Base-by-base conservation (phyloP, 148 eudicot species). In the Cornus controversa region DNA sequence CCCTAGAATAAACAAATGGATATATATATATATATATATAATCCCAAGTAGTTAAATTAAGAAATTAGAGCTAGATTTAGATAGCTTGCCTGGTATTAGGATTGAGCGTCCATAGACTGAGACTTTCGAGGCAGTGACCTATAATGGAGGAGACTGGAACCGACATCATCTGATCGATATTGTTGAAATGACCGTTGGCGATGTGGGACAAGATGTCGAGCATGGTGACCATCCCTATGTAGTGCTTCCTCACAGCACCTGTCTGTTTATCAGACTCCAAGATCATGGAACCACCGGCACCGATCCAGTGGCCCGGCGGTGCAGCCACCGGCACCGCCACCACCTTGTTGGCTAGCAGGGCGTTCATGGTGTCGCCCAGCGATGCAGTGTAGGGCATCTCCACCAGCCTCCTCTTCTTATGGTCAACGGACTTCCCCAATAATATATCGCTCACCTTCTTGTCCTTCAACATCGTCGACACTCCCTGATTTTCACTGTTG, bases 201-300 rank as follows among this genome's bases (percentile, higher is more conserved):
- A 96, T 89, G 80, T 96, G 89, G 66, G 95, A 90, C 80, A 96
- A 69, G 50, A 93, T 85, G 70, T 96, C 99, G 47, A 93, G 78
- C 99, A 96, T 92, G 10, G 99, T 93, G 1, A 93, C 87, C 93
- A 96, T 93, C 53, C 99, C 99, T 62, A 93, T 93, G 20, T 93
- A 93, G 63, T 96, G 98, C 50, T 95, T 93, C 77, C 98, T 84
- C 0, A 90, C 90, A 0, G 87, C 82, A 8, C 98, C 99, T 0
- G 93, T 93, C 24, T 86, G 91, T 82, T 93, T 96, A 80, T 96
- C 98, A 1, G 91, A 65, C 81, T 96, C 99, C 90, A 90, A 72
- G 0, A 96, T 96, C 99, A 96, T 96, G 0, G 99, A 96, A 22
- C 99, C 97, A n/a, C 98, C 98, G 0, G 98, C 95, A 1, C 99